Percentiles rank a stretch among this genome's conserved stretches.
Conservation (phyloP, 768 basidiomycete genomes). For the Macrolepiota albuminosa region DNA sequence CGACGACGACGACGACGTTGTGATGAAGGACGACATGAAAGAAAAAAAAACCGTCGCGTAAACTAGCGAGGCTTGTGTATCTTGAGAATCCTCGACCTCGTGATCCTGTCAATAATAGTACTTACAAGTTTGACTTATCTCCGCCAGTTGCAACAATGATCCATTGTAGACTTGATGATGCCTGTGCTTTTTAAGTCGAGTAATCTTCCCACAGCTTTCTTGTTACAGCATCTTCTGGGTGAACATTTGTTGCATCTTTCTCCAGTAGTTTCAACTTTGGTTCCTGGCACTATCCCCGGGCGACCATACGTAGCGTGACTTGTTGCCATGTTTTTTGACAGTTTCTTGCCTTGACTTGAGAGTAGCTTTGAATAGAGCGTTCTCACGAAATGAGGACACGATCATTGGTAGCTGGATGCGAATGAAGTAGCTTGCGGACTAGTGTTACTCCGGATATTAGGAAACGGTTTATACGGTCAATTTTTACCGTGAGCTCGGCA, state of each 20-base stretch:
- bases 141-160: not conserved
- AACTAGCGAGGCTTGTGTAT: not conserved
- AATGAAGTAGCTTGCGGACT: not conserved
- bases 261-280: not conserved
- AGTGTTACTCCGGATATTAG: not conserved
- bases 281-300: not conserved
- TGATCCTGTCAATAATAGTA: constrained; percentile 3
- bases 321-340: not conserved
- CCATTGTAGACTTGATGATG: not conserved
- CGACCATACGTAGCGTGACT: not conserved
- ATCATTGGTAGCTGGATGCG: too few species aligned
- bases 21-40: constrained; percentile 32
- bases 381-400: not conserved
- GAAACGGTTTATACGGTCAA: not conserved
- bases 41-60: constrained; percentile 1
- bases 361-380: not conserved
- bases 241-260: not conserved
- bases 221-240: not conserved
- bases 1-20: constrained; percentile 33
- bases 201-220: not conserved
- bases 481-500: not conserved
- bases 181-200: not conserved
- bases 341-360: not conserved
- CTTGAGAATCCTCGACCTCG: not conserved
- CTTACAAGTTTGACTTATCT: not conserved